phyloP scores from a whole-genome alignment of 192 early-diverging fungal species.

The Dispira parvispora region DNA sequence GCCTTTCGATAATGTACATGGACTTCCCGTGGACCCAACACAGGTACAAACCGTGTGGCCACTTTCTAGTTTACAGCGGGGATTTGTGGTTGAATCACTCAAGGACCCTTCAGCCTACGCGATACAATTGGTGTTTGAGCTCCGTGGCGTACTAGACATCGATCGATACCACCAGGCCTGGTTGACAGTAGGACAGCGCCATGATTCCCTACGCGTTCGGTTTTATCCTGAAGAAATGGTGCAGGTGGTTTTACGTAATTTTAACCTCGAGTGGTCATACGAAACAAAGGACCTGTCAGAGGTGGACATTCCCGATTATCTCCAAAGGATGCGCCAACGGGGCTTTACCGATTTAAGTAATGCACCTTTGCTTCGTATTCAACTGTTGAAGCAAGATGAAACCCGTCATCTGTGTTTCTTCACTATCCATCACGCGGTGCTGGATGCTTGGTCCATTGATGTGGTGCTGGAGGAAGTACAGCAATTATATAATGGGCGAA shows the following conservation, averaged over 20 bases:
- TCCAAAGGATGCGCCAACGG: no score
- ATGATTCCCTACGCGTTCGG: background rate
- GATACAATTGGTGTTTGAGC: background rate
- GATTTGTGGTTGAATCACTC: background rate
- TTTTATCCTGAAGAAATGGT: background rate
- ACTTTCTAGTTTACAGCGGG: background rate
- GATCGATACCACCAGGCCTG: background rate
- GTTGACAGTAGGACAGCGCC: background rate
- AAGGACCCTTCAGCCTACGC: background rate
- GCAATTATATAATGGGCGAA: background rate
- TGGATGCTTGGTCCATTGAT: constrained; percentile 8
- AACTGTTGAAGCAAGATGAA: background rate
- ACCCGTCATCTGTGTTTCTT: background rate
- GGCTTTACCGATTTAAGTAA: no score
- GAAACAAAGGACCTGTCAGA: background rate
- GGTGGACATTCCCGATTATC: background rate
- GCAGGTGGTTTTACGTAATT: background rate
- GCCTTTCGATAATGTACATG: background rate
- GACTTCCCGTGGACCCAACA: background rate
- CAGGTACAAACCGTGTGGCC: background rate
- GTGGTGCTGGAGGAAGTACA: background rate
- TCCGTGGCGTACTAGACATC: background rate
- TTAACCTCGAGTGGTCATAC: background rate
- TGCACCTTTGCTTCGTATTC: background rate
- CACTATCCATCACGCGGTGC: constrained; percentile 6